phyloP scores from a whole-genome alignment of 345 rosid species.

The Brassica nigra region DNA sequence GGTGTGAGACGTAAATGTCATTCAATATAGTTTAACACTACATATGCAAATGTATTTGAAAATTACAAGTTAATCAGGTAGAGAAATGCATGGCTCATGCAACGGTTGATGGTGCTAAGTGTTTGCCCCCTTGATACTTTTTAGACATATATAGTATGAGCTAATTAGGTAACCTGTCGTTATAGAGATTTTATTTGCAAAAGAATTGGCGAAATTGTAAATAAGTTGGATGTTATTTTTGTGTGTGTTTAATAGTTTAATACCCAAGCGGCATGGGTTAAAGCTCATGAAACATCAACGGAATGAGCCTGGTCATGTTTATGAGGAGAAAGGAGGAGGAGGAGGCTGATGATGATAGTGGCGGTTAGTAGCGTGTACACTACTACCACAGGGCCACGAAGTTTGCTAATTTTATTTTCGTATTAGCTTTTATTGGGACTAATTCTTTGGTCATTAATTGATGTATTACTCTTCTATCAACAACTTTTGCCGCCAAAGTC shows the following conservation, averaged over 20 bases:
- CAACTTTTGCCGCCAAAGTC: too few species aligned
- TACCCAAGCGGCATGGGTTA: conserved; percentile 51
- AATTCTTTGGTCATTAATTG: too few species aligned
- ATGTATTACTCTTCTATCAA: too few species aligned
- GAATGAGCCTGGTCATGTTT: conserved; percentile 9
- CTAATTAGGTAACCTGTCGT: not conserved
- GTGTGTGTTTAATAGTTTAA: not conserved
- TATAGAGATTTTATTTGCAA: not conserved
- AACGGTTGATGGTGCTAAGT: conserved; percentile 18
- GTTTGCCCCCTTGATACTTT: not conserved
- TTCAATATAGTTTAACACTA: not conserved
- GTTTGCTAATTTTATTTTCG: too few species aligned
- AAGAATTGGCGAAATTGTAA: not conserved
- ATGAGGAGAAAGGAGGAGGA: conserved; percentile 35
- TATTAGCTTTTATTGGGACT: too few species aligned
- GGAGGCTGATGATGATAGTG: conserved; percentile 43
- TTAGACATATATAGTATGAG: not conserved
- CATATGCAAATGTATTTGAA: not conserved
- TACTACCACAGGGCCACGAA: conserved; percentile 67
- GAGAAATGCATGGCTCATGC: conserved; percentile 30
- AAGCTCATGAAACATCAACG: conserved; percentile 16
- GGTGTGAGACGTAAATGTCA: not conserved
- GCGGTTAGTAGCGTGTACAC: conserved; percentile 47
- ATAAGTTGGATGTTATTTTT: not conserved
- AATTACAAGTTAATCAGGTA: not conserved